Evolutionary conservation across 257 asterid genomes (phyloP), one percentile per base, ranked within the genome.

Genomic region (Coffea eugenioides): DNA sequence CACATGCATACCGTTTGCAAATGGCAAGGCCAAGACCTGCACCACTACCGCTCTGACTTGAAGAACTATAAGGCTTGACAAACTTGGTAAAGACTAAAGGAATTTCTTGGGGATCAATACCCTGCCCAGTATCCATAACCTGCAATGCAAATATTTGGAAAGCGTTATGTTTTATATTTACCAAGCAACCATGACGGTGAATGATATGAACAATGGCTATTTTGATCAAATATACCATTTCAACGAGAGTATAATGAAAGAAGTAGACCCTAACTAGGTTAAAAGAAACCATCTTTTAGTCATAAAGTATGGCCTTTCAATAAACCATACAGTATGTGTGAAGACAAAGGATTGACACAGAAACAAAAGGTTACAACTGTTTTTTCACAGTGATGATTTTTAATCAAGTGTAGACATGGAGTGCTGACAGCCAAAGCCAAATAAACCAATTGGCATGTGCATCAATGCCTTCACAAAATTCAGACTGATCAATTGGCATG

Each of bases 81-180:
- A 89, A 92, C 85, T 85, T 92, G 85, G 85, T 90, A 83, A 92
- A 92, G 31, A 91, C 71, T 5, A 81, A 89, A 3, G 94, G 93
- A 75, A 92, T 86, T 43, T 92, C 93, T 68, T 74, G 87, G 27
- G 91, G 86, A 61, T 61, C 76, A 79, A 92, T 83, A 73, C 96
- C 97, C 74, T 91, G 86, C 3, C 96, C 97, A 23, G 97, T 77
- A 84, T 92, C 97, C 74, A 86, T 84, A 21, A 92, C 87, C 96
- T 92, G 81, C 73, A 31, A 54, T 5, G 7, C 16, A 54, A 18
- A 14, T 15, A 5, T 54, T 12, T 3, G 23, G 61, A 54, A 14
- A 54, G 13, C 8, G 61, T 15, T 54, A 31, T 31, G 34, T 31
- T 31, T 31, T 31, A 31, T 31, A 31, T 31, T 31, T 31, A 31